A percentile compares a stretch with the other conserved stretches of the same genome.
phyloP scores from a whole-genome alignment of 768 basidiomycete genomes.

The Sutorius australiensis region DNA sequence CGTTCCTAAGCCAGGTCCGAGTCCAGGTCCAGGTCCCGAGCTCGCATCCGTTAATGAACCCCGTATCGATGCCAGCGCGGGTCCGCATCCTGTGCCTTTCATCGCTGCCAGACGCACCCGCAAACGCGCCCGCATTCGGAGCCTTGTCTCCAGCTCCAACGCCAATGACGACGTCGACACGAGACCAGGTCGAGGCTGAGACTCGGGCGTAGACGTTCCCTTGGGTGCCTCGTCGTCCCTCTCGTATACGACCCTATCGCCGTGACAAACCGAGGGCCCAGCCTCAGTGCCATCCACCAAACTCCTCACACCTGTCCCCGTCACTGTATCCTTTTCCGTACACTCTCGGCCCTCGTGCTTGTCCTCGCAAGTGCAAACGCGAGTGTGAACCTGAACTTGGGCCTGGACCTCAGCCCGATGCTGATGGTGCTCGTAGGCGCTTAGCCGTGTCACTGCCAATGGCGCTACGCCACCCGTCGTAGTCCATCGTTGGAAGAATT shows the following conservation, averaged over 20 bases:
- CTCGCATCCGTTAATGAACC: not conserved
- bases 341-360: not conserved
- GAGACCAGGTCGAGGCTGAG: too few relatives aligned
- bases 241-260: not conserved
- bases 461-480: not conserved
- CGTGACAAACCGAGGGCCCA: not conserved
- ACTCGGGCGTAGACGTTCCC: too few relatives aligned
- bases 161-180: not conserved
- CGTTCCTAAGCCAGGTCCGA: not conserved
- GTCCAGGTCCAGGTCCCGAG: too few relatives aligned
- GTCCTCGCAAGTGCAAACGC: not conserved
- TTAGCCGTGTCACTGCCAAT: not conserved
- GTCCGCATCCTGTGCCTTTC: conserved; percentile 24
- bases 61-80: not conserved
- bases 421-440: not conserved
- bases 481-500: too few relatives aligned
- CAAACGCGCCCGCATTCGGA: conserved; percentile 48
- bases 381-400: too few relatives aligned
- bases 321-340: not conserved
- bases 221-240: not conserved
- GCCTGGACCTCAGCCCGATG: too few relatives aligned
- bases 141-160: conserved; percentile 36
- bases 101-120: conserved; percentile 46
- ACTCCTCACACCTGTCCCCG: not conserved
- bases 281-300: not conserved